Evolutionary conservation across 306 rosid species (phyloP).

Genomic region (Comarum palustre): DNA sequence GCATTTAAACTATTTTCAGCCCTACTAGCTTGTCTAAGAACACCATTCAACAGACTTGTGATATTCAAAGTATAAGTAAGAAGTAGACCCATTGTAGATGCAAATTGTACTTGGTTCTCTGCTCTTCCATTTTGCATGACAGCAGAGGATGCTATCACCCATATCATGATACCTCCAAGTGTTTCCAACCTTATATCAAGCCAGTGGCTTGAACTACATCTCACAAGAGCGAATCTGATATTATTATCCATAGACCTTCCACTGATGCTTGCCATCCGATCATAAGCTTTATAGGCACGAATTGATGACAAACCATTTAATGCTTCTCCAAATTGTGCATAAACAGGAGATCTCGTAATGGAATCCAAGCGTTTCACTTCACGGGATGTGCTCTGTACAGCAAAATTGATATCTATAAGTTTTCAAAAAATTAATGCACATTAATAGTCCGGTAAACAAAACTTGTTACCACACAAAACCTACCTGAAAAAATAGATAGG

Average conservation of each 20-base stretch:
- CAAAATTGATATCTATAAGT: background rate
- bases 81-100: conserved; percentile 87
- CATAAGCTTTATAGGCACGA: conserved; percentile 78
- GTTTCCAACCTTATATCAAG: conserved; percentile 63
- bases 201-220: conserved; percentile 67
- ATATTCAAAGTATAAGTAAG: conserved; percentile 77
- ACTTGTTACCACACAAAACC: conserved; percentile 3
- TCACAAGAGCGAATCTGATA: conserved; percentile 66
- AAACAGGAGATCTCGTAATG: conserved; percentile 80
- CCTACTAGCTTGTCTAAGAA: conserved; percentile 76
- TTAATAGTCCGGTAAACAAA: background rate
- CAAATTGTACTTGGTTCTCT: conserved; percentile 51
- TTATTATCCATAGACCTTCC: conserved; percentile 84
- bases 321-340: conserved; percentile 91
- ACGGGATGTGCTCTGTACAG: conserved; percentile 66
- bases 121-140: conserved; percentile 68
- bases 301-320: conserved; percentile 75
- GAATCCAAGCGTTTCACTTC: conserved; percentile 90
- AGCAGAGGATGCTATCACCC: conserved; percentile 83
- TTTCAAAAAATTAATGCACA: background rate
- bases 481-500: conserved; percentile 84
- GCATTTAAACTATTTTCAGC: conserved; percentile 83
- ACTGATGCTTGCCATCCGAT: conserved; percentile 62
- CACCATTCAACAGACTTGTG: conserved; percentile 66
- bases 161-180: conserved; percentile 84